Evolutionary conservation across 2,329 filamentous ascomycete genomes (phyloP).

Genomic region (Calycina marina): DNA sequence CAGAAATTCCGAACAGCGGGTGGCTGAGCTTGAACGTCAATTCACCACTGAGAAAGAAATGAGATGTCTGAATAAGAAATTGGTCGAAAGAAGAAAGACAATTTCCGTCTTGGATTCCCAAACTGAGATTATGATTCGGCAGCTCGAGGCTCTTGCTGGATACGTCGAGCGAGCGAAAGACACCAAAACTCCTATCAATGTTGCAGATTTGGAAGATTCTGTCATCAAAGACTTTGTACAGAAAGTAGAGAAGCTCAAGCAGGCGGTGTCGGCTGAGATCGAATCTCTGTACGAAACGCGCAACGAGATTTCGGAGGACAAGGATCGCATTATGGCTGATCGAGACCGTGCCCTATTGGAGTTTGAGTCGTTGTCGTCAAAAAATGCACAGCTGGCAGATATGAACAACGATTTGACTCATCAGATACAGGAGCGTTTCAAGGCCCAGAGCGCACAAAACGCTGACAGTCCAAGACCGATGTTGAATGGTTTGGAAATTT

Average conservation of each 20-base stretch:
- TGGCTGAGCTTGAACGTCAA: constrained; percentile 75
- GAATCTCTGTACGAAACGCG: constrained; percentile 54
- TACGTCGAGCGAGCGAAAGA: constrained; percentile 80
- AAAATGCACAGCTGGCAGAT: constrained; percentile 86
- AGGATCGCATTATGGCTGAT: constrained; percentile 65
- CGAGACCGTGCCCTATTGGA: constrained; percentile 90
- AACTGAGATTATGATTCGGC: constrained; percentile 86
- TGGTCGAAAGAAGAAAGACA: constrained; percentile 87
- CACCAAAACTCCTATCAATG: constrained; percentile 63
- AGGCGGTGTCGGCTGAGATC: constrained; percentile 40
- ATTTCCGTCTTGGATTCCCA: constrained; percentile 90
- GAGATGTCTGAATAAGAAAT: constrained; percentile 62
- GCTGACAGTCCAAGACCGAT: constrained; percentile 27
- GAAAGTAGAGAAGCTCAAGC: constrained; percentile 47
- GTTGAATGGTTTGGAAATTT: constrained; percentile 49
- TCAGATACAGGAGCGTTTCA: constrained; percentile 87
- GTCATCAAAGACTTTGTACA: constrained; percentile 86
- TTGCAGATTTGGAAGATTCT: constrained; percentile 71
- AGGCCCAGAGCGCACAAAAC: constrained; percentile 48
- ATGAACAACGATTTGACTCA: constrained; percentile 93
- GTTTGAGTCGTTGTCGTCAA: constrained; percentile 85
- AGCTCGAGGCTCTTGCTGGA: constrained; percentile 77
- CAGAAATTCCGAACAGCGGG: constrained; percentile 65
- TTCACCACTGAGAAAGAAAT: constrained; percentile 40
- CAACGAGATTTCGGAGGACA: constrained; percentile 73